Conservation (phyloP, 441 rosid genomes). For the Pelargonium australe region DNA sequence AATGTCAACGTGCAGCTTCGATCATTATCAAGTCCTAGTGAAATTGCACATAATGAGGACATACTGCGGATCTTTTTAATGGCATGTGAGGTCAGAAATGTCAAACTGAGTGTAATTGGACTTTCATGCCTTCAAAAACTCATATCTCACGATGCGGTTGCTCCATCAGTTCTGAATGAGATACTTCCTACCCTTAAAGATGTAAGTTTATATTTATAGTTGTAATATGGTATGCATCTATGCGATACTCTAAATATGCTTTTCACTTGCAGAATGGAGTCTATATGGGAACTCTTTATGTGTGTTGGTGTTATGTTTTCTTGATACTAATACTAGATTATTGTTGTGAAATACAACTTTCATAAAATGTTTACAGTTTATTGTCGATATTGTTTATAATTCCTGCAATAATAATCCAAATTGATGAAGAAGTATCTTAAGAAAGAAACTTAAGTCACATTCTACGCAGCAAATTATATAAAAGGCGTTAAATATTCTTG, state of each 20-base stretch:
- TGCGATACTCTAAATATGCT: not conserved
- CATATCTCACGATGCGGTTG: slow-evolving; percentile 90
- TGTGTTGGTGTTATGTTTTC: not conserved
- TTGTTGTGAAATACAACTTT: not conserved
- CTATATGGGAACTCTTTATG: not conserved
- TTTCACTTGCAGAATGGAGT: not conserved
- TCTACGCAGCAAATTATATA: not conserved
- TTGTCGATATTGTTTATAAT: not conserved
- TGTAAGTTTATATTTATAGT: slow-evolving; percentile 42
- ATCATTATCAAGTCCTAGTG: slow-evolving; percentile 71
- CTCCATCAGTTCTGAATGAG: slow-evolving; percentile 69
- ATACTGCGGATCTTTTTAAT: slow-evolving; percentile 76
- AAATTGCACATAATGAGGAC: slow-evolving; percentile 76
- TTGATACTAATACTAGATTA: not conserved
- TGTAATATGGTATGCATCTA: not conserved
- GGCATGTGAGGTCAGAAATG: slow-evolving; percentile 87
- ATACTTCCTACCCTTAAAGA: slow-evolving; percentile 75
- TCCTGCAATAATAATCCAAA: not conserved
- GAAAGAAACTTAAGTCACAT: not conserved
- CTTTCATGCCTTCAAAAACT: slow-evolving; percentile 94
- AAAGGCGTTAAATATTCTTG: not conserved
- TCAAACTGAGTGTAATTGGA: slow-evolving; percentile 86
- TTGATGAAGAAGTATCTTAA: not conserved
- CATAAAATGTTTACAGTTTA: not conserved
- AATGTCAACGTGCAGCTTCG: slow-evolving; percentile 58